Conservation (phyloP, 257 asterid genomes). For the Solanum appendiculatum region DNA sequence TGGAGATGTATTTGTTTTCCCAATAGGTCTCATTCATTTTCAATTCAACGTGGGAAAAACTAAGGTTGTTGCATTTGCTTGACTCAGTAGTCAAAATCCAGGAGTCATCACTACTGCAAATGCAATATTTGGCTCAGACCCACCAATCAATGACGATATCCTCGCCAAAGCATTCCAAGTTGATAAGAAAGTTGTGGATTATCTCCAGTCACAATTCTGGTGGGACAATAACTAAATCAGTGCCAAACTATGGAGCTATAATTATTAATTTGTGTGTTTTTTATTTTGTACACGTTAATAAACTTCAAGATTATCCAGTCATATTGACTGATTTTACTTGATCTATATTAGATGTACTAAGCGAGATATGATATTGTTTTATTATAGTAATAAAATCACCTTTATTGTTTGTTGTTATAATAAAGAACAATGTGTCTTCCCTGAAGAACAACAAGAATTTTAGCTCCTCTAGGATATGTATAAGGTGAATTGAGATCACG, state of each 20-base stretch:
- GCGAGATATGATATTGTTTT: neutral
- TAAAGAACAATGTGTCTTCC: neutral
- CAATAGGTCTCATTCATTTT: neutral
- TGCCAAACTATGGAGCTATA: neutral
- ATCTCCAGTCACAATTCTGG: neutral
- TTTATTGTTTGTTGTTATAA: neutral
- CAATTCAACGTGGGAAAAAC: neutral
- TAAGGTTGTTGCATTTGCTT: neutral
- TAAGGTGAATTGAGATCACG: neutral
- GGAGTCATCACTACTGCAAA: neutral
- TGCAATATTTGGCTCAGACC: neutral
- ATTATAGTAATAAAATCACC: neutral
- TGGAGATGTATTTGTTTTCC: neutral
- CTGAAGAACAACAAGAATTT: no score
- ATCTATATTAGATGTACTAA: neutral
- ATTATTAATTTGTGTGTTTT: neutral
- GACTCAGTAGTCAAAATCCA: neutral
- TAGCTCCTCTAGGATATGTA: neutral
- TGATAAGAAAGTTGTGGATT: neutral
- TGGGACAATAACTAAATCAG: neutral
- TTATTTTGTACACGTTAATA: neutral
- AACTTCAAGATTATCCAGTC: neutral
- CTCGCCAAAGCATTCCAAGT: neutral
- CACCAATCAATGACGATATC: neutral
- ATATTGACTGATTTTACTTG: neutral